Conservation (phyloP, 2,329 filamentous ascomycete genomes). For the Orbilia brochopaga region DNA sequence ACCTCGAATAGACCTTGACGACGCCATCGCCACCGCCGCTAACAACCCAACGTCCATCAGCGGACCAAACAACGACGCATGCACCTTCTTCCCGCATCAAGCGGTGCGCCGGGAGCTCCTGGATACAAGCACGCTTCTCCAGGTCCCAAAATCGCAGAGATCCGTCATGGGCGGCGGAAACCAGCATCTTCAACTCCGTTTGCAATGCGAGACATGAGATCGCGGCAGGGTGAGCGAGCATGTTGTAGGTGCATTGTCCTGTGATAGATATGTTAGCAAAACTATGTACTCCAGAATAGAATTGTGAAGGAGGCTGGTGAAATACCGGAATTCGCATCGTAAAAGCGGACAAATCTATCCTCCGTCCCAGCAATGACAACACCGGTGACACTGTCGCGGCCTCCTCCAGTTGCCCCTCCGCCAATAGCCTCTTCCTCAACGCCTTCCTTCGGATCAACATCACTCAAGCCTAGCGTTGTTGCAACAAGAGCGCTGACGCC, state of each 20-base stretch:
- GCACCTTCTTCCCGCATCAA: slow-evolving; percentile 96
- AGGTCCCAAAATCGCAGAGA: slow-evolving; percentile 96
- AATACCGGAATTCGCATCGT: slow-evolving; percentile 98
- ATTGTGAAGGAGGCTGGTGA: slow-evolving; percentile 54
- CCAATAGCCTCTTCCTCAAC: slow-evolving; percentile 76
- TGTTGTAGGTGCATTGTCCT: slow-evolving; percentile 99
- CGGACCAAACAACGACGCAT: slow-evolving; percentile 92
- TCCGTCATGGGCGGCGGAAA: slow-evolving; percentile 94
- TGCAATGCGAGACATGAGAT: slow-evolving; percentile 91
- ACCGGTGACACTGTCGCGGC: slow-evolving; percentile 82
- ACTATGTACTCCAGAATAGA: background rate
- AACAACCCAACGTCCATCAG: slow-evolving; percentile 91
- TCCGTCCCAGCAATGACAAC: slow-evolving; percentile 96
- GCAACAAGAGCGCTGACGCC: slow-evolving; percentile 90
- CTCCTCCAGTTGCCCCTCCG: slow-evolving; percentile 80
- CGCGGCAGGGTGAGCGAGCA: slow-evolving; percentile 92
- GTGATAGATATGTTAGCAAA: slow-evolving; percentile 43
- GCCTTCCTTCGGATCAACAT: slow-evolving; percentile 63
- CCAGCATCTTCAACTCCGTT: slow-evolving; percentile 89
- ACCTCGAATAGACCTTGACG: slow-evolving; percentile 78
- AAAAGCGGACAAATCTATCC: slow-evolving; percentile 94
- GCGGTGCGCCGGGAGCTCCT: slow-evolving; percentile 91
- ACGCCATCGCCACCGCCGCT: slow-evolving; percentile 93
- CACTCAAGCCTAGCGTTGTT: slow-evolving; percentile 79
- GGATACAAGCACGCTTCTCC: slow-evolving; percentile 91